Evolutionary conservation across 768 basidiomycete species (phyloP).

Genomic region (Rhizopogon sp.): DNA sequence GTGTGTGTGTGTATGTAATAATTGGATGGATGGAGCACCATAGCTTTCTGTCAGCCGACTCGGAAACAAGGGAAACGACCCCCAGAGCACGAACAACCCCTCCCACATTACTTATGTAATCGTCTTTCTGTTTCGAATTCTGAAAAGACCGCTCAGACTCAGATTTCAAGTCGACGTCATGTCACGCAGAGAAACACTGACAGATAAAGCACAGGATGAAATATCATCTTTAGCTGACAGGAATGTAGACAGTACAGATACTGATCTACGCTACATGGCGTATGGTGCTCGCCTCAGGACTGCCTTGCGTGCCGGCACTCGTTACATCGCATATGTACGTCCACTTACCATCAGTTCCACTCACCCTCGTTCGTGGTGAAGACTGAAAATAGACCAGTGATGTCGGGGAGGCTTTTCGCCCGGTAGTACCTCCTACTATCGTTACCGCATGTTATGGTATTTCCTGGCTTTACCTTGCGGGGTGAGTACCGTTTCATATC

Average conservation of each 20-base stretch:
- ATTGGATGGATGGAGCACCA: too few relatives aligned
- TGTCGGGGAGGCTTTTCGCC: constrained; percentile 79
- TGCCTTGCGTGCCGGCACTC: constrained; percentile 59
- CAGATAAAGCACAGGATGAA: constrained; percentile 37
- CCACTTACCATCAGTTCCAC: neutral
- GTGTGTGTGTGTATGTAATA: too few relatives aligned
- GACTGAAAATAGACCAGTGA: constrained; percentile 60
- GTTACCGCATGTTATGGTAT: constrained; percentile 78
- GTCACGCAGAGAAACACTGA: neutral
- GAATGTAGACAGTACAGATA: constrained; percentile 62
- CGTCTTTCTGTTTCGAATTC: too few relatives aligned
- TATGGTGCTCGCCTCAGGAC: constrained; percentile 78
- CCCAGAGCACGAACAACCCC: constrained; percentile 8
- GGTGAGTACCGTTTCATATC: constrained; percentile 28
- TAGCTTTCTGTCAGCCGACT: neutral
- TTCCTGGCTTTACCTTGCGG: constrained; percentile 76
- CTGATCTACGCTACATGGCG: constrained; percentile 66
- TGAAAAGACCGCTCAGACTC: too few relatives aligned
- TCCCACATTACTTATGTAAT: constrained; percentile 10
- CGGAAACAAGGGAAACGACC: constrained; percentile 7
- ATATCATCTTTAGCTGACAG: constrained; percentile 57
- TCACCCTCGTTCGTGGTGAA: constrained; percentile 4
- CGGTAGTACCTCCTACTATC: constrained; percentile 65
- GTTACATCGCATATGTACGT: constrained; percentile 77
- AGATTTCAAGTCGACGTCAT: neutral